Conservation (phyloP, 2,329 filamentous ascomycete species). For the Thelonectria blattea region DNA sequence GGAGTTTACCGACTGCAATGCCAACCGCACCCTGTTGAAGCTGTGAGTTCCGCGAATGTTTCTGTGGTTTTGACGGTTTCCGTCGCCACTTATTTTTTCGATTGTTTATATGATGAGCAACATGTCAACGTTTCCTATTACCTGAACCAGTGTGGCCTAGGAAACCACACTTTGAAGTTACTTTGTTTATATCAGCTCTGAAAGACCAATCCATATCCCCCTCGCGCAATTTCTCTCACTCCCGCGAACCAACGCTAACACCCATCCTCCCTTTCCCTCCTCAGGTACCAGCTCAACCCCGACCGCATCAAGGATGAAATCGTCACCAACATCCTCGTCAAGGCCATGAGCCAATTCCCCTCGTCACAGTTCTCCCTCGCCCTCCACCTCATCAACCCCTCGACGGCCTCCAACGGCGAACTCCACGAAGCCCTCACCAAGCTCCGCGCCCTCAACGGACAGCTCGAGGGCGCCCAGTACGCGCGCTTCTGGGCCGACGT, state of each 20-base stretch:
- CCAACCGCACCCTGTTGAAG: constrained; percentile 94
- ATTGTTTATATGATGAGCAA: constrained; percentile 70
- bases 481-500: constrained; percentile 90
- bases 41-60: too few species aligned
- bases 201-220: constrained; percentile 43
- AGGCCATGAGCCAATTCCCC: constrained; percentile 96
- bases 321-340: constrained; percentile 98
- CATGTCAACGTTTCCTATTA: constrained; percentile 97
- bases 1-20: constrained; percentile 93
- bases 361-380: constrained; percentile 93
- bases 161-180: constrained; percentile 68
- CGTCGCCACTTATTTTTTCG: constrained; percentile 23
- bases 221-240: neutral
- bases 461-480: constrained; percentile 91
- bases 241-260: constrained; percentile 25
- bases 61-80: too few species aligned
- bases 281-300: constrained; percentile 99
- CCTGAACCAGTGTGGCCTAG: constrained; percentile 71
- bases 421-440: constrained; percentile 91
- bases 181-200: constrained; percentile 73
- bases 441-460: constrained; percentile 80
- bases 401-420: constrained; percentile 69
- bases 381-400: constrained; percentile 89
- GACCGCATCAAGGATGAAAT: constrained; percentile 96
- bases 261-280: constrained; percentile 17